Evolutionary conservation across 495 filamentous ascomycete genomes (phyloP), one percentile per base, ranked within the genome.

Genomic region (Penicillium diatomitis): DNA sequence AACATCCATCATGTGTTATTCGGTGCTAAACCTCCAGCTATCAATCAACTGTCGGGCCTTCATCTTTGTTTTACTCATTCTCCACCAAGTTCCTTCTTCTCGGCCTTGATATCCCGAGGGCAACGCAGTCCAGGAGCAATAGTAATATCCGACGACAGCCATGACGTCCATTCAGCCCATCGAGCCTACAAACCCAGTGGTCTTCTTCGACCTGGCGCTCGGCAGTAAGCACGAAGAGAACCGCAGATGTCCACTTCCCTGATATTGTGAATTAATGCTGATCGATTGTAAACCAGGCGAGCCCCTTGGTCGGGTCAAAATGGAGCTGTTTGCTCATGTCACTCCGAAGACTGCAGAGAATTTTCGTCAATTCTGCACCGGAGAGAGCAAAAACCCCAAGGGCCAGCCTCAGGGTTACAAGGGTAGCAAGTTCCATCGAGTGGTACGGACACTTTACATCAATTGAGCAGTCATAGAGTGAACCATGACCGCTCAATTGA

Each of bases 281-380:
- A 39, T 6, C 38, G 37, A 47, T 50, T 4, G 20, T 43, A 3
- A 10, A 5, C 45, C 43, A 95, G 91, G 90, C 36, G 90, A 96
- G 56, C 81, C 88, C 27, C 79, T 98, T 12, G 94, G 94, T 49
- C 83, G 91, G 32, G 82, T 98, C 53, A 92, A 90, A 58, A 90
- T 98, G 65, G 88, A 96, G 67, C 84, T 98, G 50, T 96, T 90
- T 75, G 81, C 84, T 38, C 76, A 92, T 61, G 71, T 83, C 6
- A 86, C 87, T 0, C 94, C 92, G 32, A 80, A 82, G 51, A 97
- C 92, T 5, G 89, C 91, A 11, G 92, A 96, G 68, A 97, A 98
- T 69, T 96, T 98, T 65, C 86, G 91, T 9, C 88, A 94, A 62
- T 95, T 94, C 69, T 97, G 94, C 68, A 97, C 90, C 0, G 94